Evolutionary conservation across 139 green algal genomes (phyloP).

Genomic region (Haematococcus sp.): DNA sequence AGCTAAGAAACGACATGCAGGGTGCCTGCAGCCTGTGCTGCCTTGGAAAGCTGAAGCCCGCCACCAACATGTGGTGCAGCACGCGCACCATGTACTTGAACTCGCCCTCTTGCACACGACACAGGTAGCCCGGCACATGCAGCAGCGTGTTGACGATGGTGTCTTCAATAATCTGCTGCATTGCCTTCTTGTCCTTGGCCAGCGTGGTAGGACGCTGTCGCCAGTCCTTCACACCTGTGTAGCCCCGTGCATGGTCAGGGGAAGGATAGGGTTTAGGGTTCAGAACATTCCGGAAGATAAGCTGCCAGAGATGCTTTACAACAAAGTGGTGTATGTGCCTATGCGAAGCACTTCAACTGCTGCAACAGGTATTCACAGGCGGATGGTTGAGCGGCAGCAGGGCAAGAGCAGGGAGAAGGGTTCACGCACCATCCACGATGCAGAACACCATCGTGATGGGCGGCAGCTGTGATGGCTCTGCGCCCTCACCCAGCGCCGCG

Average conservation of each 20-base stretch:
- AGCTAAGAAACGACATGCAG: too few species aligned
- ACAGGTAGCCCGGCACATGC: conserved; percentile 41
- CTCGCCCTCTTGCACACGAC: conserved; percentile 37
- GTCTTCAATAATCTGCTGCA: neutral
- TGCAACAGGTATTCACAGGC: too few species aligned
- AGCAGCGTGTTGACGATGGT: neutral
- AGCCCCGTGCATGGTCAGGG: too few species aligned
- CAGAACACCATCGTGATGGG: conserved; percentile 39
- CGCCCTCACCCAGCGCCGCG: neutral
- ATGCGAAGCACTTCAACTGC: too few species aligned
- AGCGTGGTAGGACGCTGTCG: neutral
- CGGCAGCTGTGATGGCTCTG: neutral
- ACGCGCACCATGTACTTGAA: conserved; percentile 60
- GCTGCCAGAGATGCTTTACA: too few species aligned
- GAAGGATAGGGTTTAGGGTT: too few species aligned
- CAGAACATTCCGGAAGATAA: too few species aligned
- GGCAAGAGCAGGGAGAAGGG: too few species aligned
- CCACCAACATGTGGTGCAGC: neutral
- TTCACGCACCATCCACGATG: conserved; percentile 28
- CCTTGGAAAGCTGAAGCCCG: too few species aligned
- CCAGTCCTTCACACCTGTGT: neutral
- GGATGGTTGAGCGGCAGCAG: too few species aligned
- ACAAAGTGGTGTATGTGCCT: too few species aligned
- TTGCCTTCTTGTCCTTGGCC: neutral
- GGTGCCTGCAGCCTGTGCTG: too few species aligned